phyloP scores from a whole-genome alignment of 176 grass and related monocot species.

The Aegilops umbellulata region DNA sequence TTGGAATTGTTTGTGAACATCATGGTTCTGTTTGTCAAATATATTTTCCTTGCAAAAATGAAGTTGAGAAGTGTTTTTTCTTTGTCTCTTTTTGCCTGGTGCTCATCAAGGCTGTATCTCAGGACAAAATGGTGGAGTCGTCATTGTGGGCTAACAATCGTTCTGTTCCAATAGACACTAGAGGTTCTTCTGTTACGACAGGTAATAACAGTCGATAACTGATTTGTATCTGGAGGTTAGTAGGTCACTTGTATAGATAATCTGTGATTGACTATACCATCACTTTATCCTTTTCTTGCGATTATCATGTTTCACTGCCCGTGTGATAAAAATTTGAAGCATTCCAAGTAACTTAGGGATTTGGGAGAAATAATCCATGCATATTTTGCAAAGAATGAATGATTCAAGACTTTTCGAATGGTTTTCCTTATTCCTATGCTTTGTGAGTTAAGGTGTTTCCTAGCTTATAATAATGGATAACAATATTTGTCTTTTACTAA shows the following conservation, averaged over 20 bases:
- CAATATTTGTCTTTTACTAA: background rate
- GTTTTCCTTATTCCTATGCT: background rate
- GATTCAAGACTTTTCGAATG: background rate
- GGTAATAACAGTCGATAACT: constrained; percentile 40
- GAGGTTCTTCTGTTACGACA: constrained; percentile 33
- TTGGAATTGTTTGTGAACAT: constrained; percentile 12
- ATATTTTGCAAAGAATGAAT: constrained; percentile 1
- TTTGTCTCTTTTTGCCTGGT: constrained; percentile 1
- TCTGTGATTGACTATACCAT: constrained; percentile 11
- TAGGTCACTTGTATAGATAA: constrained; percentile 37
- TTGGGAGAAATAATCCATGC: background rate
- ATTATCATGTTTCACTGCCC: background rate
- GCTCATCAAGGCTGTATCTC: constrained; percentile 41
- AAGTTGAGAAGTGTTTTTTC: constrained; percentile 3
- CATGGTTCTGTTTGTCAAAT: constrained; percentile 7
- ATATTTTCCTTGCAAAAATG: background rate
- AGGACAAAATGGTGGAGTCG: constrained; percentile 57
- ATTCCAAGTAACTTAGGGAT: background rate
- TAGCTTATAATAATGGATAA: background rate
- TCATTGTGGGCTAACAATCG: constrained; percentile 45
- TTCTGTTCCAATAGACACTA: constrained; percentile 46
- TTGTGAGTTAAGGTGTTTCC: background rate
- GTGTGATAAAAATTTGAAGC: constrained; percentile 16
- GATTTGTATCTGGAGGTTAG: constrained; percentile 67
- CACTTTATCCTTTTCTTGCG: background rate